These are phyloP conservation scores for Aspergillus aculeatinus DNA, from an alignment of 2,329 filamentous ascomycete genomes.

Conservation along the genomic window DNA sequence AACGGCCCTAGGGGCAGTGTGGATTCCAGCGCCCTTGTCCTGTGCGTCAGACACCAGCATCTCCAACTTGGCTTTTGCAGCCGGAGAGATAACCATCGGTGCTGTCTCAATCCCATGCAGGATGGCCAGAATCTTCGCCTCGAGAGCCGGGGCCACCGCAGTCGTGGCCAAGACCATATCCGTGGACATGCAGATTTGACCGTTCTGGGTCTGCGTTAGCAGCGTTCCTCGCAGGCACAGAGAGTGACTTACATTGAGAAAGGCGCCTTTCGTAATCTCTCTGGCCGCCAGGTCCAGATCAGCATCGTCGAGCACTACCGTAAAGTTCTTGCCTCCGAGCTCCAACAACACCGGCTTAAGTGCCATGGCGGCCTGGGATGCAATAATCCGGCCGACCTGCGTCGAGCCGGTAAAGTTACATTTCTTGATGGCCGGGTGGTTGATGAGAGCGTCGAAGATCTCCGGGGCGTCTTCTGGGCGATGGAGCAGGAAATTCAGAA, in stretches of 20 bases:
- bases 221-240: too few relatives aligned
- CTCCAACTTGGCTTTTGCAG: too few relatives aligned
- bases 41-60: slow-evolving; percentile 41
- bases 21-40: slow-evolving; percentile 52
- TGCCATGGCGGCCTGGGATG: slow-evolving; percentile 34
- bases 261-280: slow-evolving; percentile 30
- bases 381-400: slow-evolving; percentile 44
- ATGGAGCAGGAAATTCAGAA: slow-evolving; percentile 41
- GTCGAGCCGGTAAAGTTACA: slow-evolving; percentile 49
- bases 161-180: slow-evolving; percentile 58
- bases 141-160: not conserved
- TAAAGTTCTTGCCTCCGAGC: slow-evolving; percentile 49
- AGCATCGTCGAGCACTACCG: slow-evolving; percentile 47
- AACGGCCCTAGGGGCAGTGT: not conserved
- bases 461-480: slow-evolving; percentile 31
- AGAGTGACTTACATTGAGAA: slow-evolving; percentile 24
- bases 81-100: too few relatives aligned
- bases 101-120: not conserved
- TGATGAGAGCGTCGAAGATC: slow-evolving; percentile 39
- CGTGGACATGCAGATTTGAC: slow-evolving; percentile 79
- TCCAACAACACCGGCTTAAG: slow-evolving; percentile 50
- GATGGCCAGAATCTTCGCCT: not conserved
- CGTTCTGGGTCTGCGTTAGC: slow-evolving; percentile 36
- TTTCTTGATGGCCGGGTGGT: slow-evolving; percentile 39
- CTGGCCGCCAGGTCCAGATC: slow-evolving; percentile 42